Conservation (phyloP, 352 stramenopile species). For the Globisporangium takayamanum region DNA sequence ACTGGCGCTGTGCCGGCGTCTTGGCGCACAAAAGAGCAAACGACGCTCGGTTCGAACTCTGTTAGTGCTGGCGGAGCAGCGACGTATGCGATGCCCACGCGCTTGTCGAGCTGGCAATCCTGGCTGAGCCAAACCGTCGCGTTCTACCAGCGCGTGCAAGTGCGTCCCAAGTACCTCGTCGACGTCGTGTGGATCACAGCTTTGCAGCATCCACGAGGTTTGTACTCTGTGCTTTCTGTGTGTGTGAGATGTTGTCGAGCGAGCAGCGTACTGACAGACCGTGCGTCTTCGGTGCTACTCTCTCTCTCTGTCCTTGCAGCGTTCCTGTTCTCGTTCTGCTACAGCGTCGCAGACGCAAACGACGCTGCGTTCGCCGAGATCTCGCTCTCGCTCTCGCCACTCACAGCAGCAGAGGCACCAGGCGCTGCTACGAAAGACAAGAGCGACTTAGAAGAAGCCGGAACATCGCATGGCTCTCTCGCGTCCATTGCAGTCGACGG, state of each 20-base stretch:
- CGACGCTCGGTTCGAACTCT: too few relatives aligned
- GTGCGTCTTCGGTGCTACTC: neutral
- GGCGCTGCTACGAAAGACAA: neutral
- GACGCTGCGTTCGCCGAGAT: conserved; percentile 5
- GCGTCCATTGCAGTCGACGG: conserved; percentile 30
- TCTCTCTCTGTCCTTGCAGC: conserved; percentile 12
- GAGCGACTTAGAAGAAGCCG: neutral
- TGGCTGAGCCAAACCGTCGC: conserved; percentile 25
- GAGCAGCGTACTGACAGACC: neutral
- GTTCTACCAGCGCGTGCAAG: conserved; percentile 29
- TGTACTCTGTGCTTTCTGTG: neutral
- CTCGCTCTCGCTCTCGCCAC: conserved; percentile 7
- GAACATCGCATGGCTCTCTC: conserved; percentile 10
- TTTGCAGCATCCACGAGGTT: conserved; percentile 41
- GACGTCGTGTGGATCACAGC: conserved; percentile 31
- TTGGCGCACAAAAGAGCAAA: conserved; percentile 2
- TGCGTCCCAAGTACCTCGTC: conserved; percentile 8
- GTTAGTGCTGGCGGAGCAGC: too few relatives aligned
- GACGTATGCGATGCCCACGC: conserved; percentile 18
- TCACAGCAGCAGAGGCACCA: neutral
- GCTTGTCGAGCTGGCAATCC: conserved; percentile 17
- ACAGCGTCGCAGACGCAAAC: conserved; percentile 20
- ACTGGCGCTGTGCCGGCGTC: neutral
- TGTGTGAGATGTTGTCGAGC: neutral
- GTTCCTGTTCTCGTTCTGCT: conserved; percentile 28